phyloP scores from a whole-genome alignment of 345 rosid species.

The Psidium guajava region DNA sequence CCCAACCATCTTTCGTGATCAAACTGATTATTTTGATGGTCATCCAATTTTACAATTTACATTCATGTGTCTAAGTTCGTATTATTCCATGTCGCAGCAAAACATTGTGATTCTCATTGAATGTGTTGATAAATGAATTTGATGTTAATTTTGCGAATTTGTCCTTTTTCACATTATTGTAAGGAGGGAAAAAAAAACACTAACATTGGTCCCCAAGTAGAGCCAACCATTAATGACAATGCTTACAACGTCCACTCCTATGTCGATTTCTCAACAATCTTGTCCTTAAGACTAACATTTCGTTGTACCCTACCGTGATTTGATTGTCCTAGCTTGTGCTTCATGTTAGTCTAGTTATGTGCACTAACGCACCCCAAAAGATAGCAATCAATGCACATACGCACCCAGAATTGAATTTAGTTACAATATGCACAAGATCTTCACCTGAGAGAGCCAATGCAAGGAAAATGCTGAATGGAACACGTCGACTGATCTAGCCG shows the following conservation, averaged over 20 bases:
- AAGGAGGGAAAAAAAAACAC: not conserved
- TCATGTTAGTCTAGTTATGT: not conserved
- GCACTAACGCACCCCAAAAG: not conserved
- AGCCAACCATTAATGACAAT: not conserved
- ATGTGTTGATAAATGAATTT: not conserved
- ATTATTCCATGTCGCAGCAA: not conserved
- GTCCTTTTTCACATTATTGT: not conserved
- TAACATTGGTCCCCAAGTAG: not conserved
- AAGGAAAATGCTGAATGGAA: constrained; percentile 90
- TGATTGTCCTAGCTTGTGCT: not conserved
- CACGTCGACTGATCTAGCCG: constrained; percentile 61
- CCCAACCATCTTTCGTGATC: not conserved
- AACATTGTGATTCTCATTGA: not conserved
- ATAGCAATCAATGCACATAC: not conserved
- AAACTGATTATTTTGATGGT: not conserved
- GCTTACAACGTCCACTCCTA: not conserved
- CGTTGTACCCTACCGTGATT: not conserved
- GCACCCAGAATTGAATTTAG: not conserved
- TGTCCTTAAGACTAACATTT: not conserved
- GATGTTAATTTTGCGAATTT: not conserved
- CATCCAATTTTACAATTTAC: not conserved
- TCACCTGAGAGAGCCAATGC: constrained; percentile 98
- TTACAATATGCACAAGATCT: not conserved
- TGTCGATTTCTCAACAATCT: not conserved
- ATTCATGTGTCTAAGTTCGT: not conserved